A percentile compares a stretch with the other conserved stretches of the same genome.
Conservation (phyloP, 768 basidiomycete genomes). For the Rhodotorula diobovata region DNA sequence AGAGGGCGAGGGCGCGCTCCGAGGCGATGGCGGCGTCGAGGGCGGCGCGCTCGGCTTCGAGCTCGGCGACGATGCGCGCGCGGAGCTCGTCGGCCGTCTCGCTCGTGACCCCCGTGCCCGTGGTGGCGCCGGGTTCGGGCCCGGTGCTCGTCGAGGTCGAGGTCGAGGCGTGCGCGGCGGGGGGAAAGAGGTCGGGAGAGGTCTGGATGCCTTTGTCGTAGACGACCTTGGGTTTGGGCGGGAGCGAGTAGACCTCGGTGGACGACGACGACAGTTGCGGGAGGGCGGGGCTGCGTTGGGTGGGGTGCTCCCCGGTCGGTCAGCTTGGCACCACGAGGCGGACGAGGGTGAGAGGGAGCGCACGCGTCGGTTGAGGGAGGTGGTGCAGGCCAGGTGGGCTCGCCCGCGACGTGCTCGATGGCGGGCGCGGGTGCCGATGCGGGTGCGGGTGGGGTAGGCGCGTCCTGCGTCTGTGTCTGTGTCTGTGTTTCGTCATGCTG, state of each 20-base stretch:
- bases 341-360: background rate
- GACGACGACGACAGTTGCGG: constrained; percentile 11
- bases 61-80: constrained; percentile 63
- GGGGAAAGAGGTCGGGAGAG: constrained; percentile 11
- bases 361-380: background rate
- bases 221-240: constrained; percentile 27
- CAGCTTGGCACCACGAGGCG: background rate
- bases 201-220: constrained; percentile 45
- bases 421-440: background rate
- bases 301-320: background rate
- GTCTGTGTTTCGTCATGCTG: background rate
- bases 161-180: too few species aligned
- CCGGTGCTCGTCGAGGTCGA: constrained; percentile 13
- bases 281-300: background rate
- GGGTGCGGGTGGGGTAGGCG: too few species aligned
- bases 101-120: constrained; percentile 76
- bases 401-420: background rate
- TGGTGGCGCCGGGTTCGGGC: constrained; percentile 51
- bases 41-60: constrained; percentile 62
- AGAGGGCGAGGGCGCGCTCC: constrained; percentile 74
- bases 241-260: constrained; percentile 6
- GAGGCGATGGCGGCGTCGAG: constrained; percentile 75
- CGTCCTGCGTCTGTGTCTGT: too few species aligned
- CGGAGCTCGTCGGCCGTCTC: constrained; percentile 72
- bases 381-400: background rate